phyloP scores from a whole-genome alignment of 768 basidiomycete species.

The Lactarius akahatsu region DNA sequence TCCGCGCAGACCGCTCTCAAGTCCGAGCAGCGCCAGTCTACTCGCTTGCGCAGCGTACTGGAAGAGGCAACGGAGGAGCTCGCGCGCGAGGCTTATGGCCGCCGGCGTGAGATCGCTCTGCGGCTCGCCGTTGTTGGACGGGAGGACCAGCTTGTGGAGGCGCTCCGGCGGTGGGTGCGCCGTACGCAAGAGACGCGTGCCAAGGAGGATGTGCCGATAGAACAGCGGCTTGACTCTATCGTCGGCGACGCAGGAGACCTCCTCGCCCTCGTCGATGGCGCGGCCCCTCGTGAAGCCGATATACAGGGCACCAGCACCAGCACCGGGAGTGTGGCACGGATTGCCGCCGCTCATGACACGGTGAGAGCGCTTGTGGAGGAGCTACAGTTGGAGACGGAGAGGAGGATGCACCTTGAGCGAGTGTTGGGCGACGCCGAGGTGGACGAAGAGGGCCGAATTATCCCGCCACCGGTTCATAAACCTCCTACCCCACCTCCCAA shows the following conservation, averaged over 20 bases:
- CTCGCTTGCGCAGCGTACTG: slow-evolving; percentile 56
- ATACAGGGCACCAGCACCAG: slow-evolving; percentile 32
- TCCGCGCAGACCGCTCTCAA: slow-evolving; percentile 45
- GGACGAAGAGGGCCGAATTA: slow-evolving; percentile 14
- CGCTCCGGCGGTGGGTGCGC: slow-evolving; percentile 55
- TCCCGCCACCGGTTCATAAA: slow-evolving; percentile 8
- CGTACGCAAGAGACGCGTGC: slow-evolving; percentile 46
- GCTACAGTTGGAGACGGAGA: slow-evolving; percentile 53
- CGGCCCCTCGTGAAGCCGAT: slow-evolving; percentile 32
- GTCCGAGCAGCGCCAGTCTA: slow-evolving; percentile 44
- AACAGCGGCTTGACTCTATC: slow-evolving; percentile 17
- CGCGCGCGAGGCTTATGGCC: slow-evolving; percentile 67
- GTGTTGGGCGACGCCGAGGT: slow-evolving; percentile 29
- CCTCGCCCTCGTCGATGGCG: slow-evolving; percentile 35
- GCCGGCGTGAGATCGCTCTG: slow-evolving; percentile 66
- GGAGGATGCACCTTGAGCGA: slow-evolving; percentile 47
- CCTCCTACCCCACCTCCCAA: slow-evolving; percentile 6
- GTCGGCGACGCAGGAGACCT: slow-evolving; percentile 27
- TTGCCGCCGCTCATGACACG: slow-evolving; percentile 49
- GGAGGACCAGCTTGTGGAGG: slow-evolving; percentile 61
- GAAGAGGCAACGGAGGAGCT: slow-evolving; percentile 73
- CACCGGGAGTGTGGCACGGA: slow-evolving; percentile 52
- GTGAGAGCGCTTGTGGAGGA: slow-evolving; percentile 56
- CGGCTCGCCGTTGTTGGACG: slow-evolving; percentile 60
- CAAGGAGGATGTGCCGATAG: slow-evolving; percentile 20